These are phyloP conservation scores for Neostapfia colusana DNA, from an alignment of 176 grass and related monocot species.

Conservation along the genomic window DNA sequence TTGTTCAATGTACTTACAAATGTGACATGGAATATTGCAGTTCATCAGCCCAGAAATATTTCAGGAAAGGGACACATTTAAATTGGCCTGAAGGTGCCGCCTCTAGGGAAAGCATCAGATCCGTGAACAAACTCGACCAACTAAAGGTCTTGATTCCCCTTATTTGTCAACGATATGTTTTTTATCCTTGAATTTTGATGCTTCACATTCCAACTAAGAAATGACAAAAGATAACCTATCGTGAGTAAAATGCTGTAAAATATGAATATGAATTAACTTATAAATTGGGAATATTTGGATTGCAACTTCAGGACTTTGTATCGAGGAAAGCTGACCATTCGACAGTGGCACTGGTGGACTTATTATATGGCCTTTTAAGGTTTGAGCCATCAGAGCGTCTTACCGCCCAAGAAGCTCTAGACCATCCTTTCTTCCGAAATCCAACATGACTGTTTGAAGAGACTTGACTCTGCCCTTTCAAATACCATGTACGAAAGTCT, in stretches of 20 bases:
- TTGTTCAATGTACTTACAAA: conserved; percentile 17
- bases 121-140: conserved; percentile 68
- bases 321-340: conserved; percentile 60
- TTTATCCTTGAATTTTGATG: neutral
- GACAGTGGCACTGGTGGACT: conserved; percentile 47
- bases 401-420: conserved; percentile 73
- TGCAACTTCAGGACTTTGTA: conserved; percentile 66
- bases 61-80: conserved; percentile 66
- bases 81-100: conserved; percentile 97
- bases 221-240: neutral
- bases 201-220: neutral
- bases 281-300: conserved; percentile 14
- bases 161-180: conserved; percentile 7
- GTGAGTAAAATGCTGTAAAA: neutral
- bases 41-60: conserved; percentile 86
- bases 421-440: conserved; percentile 80
- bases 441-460: conserved; percentile 35
- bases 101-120: conserved; percentile 88
- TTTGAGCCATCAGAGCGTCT: conserved; percentile 82
- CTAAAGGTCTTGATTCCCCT: conserved; percentile 63
- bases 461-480: conserved; percentile 16
- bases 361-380: conserved; percentile 63
- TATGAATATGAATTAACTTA: neutral
- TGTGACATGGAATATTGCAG: conserved; percentile 51
- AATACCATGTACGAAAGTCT: neutral